These are phyloP conservation scores for Fusarium pseudograminearum DNA, from an alignment of 2,329 filamentous ascomycete genomes.

Conservation along the genomic window DNA sequence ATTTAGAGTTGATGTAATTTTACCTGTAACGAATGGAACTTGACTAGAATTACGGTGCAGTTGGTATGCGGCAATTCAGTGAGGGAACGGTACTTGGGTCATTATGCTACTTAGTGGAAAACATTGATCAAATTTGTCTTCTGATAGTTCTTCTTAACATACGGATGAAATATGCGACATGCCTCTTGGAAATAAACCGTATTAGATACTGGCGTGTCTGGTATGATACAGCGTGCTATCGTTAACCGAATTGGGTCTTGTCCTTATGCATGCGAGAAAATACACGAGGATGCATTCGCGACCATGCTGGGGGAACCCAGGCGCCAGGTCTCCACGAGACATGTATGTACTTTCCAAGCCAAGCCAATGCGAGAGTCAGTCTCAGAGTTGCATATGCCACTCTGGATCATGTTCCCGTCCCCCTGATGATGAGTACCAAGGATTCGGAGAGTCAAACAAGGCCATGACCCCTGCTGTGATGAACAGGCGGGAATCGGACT, in stretches of 20 bases:
- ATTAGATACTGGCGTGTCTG: conserved; percentile 5
- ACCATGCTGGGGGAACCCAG: background rate
- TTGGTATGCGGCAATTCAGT: conserved; percentile 14
- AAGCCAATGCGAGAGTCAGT: background rate
- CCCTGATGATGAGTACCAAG: conserved; percentile 17
- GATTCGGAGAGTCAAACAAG: conserved; percentile 13
- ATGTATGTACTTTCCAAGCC: conserved; percentile 1
- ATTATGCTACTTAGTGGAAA: conserved; percentile 11
- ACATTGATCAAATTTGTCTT: conserved; percentile 17
- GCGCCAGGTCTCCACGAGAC: background rate
- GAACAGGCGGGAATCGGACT: conserved; percentile 3
- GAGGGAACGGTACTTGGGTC: conserved; percentile 4
- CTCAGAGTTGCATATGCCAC: conserved; percentile 10
- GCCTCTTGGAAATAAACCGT: background rate
- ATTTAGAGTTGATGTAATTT: conserved; percentile 36
- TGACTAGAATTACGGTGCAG: conserved; percentile 28
- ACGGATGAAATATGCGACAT: conserved; percentile 12
- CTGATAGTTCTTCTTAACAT: conserved; percentile 3
- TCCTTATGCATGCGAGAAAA: background rate
- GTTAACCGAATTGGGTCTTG: conserved; percentile 3
- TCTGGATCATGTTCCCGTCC: conserved; percentile 13
- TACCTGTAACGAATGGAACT: conserved; percentile 26
- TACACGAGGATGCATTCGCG: background rate
- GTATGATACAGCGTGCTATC: conserved; percentile 7
- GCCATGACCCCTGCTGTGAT: conserved; percentile 30